Base-by-base conservation (phyloP, 1,284 basidiomycete species). In the Sporisorium exsertum region DNA sequence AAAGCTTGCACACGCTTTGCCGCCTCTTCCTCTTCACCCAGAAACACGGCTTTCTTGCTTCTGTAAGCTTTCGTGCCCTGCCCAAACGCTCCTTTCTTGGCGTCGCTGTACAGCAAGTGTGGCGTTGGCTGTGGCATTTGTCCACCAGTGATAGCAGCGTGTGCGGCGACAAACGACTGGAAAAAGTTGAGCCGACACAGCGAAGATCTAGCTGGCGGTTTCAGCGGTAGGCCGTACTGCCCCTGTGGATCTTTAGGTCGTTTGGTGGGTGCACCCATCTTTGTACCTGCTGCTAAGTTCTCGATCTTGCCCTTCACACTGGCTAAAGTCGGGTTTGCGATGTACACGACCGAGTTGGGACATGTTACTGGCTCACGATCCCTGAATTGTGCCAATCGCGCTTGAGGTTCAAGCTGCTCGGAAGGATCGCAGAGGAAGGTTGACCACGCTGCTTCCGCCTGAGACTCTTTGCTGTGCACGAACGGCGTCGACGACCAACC, bases 201-300 rank as follows among this genome's bases (percentile, higher is more conserved):
- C 1, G 9, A n/a, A 7, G 68, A 72, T 37, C 69, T 56, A 15
- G 73, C 65, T 42, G 56, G 22, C 0, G 64, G 58, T 15, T 64
- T 64, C 26, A 76, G 43, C n/a, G 64, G 56, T n/a, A 64, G 40
- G 40, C 40, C 20, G n/a, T 10, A 3, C 40, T 43, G 62, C 20
- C 16, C 29, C 16, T 24, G 40, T n/a, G 13, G 6, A 32, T 37
- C 32, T 32, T 52, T 51, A 27, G 47, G n/a, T 46, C 65, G 64
- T 22, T 64, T 64, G 0, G 68, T 62, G 1, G 73, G 53, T 5
- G 73, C 73, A 26, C 73, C 73, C 58, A 72, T 59, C 49, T 58
- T 68, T 1, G 62, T 76, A 0, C 73, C 73, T 4, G 43, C 49
- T 26, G 62, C 73, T 0, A 76, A 49, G 20, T 72, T 72, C 54